Base-by-base conservation (phyloP, 2,329 filamentous ascomycete genomes). In the Trichoderma simmonsii region DNA sequence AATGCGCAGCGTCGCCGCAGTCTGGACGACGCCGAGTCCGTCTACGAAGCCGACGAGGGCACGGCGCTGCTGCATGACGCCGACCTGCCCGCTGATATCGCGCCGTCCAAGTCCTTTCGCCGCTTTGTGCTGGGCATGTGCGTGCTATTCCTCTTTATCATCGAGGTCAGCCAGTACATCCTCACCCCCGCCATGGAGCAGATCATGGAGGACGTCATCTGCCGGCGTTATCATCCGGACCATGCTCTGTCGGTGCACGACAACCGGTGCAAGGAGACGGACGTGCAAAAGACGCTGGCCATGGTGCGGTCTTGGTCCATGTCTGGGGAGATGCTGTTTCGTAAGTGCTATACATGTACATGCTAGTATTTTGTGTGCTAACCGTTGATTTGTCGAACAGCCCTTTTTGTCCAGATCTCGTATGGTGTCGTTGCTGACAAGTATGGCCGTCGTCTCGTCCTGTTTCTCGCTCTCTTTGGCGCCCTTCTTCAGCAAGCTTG, bases 141-240 rank as follows among this genome's bases (percentile, higher is more conserved):
- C 71, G 73, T 82, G 57, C 18, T 84, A 2, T 79, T 82, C 28
- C 74, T 87, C 54, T 79, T 86, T 65, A 74, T 86, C 56, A 73
- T 85, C 66, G 83, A 85, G 63, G 79, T 85, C 14, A 83, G 82
- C 72, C 76, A 82, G 12, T 80, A 75, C 71, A 77, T 79, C 70
- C 80, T 77, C 73, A 81, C 69, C 24, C 81, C 86, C 4, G 85
- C 87, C 0, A 76, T 79, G 59, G 85, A 83, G 64, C 84, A 85
- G 68, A 82, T 89, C 65, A 83, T 86, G 74, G 88, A 90, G 76
- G 81, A 83, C 66, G 83, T 88, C 60, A 83, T 88, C 59, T 90
- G 88, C 77, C 84, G 84, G 28, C 76, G 81, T 18, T 82, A 85
- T 73, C 86, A 85, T 74, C 83, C 85, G 6, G 79, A 82, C 2